Evolutionary conservation across 2,329 filamentous ascomycete species (phyloP), one percentile per base, ranked within the genome.

Genomic region (Hypomyces perniciosus): DNA sequence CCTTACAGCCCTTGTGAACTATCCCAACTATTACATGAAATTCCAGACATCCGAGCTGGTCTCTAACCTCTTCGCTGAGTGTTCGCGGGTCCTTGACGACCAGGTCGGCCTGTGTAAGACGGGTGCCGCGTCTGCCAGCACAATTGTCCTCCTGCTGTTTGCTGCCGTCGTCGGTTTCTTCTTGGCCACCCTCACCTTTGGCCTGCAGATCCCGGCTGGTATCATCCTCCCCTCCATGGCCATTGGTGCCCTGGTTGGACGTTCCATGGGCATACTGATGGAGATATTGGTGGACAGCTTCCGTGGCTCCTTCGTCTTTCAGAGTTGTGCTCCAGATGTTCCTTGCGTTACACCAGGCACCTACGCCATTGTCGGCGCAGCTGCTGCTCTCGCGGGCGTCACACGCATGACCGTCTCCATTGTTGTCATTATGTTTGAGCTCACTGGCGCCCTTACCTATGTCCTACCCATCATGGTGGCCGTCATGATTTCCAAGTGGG

Each of bases 341-440:
- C 83, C 85, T 6, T 99, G 93, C 69, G 84, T 99, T 46, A 96
- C 88, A 0, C 92, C 93, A 1, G 93, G 92, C 10, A 95, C 92
- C 1, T 99, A 99, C 65, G 93, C 93, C 56, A 95, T 99, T 61
- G 87, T 99, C 55, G 93, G 93, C 33, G 93, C 93, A 1, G 92
- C 93, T 1, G 91, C 93, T 4, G 90, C 92, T n/a, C 81, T 99
- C 2, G 89, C 88, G 5, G 93, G 93, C 44, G 90, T 95, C 34
- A 97, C 92, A 13, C 83, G 92, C 59, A 95, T 99, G 84, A 99
- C 93, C 0, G 90, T 96, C 8, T 96, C 91, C 9, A 96, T 99
- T 58, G 92, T 99, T 4, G 93, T 97, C 62, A 99, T 99, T 72
- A 96, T 96, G 87, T 99, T 99, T 64, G 93, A 99, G 73, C 84